Base-by-base conservation (phyloP, 2,329 filamentous ascomycete species). In the Ilyonectria sp. region DNA sequence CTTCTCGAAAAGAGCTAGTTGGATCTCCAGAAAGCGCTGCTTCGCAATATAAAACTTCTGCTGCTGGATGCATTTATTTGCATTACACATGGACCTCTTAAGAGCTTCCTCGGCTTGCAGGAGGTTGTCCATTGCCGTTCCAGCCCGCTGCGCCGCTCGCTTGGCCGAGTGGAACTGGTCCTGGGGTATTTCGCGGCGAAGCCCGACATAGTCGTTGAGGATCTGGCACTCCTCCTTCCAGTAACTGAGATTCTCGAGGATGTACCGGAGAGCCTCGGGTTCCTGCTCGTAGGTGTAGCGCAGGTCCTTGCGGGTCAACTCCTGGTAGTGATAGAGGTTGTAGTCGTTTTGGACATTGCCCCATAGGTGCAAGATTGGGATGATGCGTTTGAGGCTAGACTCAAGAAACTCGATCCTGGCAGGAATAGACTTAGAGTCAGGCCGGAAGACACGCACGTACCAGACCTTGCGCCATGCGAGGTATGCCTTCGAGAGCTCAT, bases 141-240 rank as follows among this genome's bases (percentile, higher is more conserved):
- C 63, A 5, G 60, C 40, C 23, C 69, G 67, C 61, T 72, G 69
- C 15, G 65, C 50, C 5, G 70, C 69, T 3, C 56, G 59, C 17
- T 70, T 64, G 15, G 60, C 57, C 11, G 49, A 10, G 6, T 58
- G 19, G 59, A 66, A 67, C 19, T 67, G 57, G 4, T 52, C 37
- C 0, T 29, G 13, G 11, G 13, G 0, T 19, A 73, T 57, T 1
- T n/a, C 17, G 5, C 61, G 52, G 19, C 67, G 70, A 10, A 66
- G n/a, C 1, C 73, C 74, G 13, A 61, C 71, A 33, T 65, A 76
- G 44, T 68, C 59, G 49, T 75, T 69, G 17, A 76, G 57, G 37
- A 67, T 70, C 5, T 31, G 11, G 6, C 63, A 23, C 54, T 74
- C 73, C n/a, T 58, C 35, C 6, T 50, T 26, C 71, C 70, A 72